Evolutionary conservation across 1,284 basidiomycete genomes (phyloP), one percentile per base, ranked within the genome.

Genomic region (Coniferiporia sulphurascens): DNA sequence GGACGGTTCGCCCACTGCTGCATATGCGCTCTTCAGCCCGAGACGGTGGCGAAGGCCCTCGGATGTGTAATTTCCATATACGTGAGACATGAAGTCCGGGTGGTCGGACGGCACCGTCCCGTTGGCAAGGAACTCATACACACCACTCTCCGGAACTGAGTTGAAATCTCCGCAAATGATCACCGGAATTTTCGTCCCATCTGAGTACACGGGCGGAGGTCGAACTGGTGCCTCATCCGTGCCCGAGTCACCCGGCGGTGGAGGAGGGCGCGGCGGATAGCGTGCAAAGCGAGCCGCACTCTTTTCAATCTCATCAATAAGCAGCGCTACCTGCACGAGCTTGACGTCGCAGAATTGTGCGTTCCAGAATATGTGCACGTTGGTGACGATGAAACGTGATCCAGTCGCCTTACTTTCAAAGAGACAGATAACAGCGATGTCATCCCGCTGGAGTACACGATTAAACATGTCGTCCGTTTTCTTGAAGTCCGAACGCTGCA

Each of bases 391-490:
- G 53, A 98, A 74, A 7, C 96, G 87, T 12, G 93, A 87, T 34
- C 95, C 95, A 0, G 93, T 91, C 54, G 84, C 80, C 63, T 83
- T 85, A 75, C 91, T 90, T 76, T 99, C 97, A 68, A 99, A 81
- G 48, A 94, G 80, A 64, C 88, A 88, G 52, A 96, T 80, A 63
- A 95, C 86, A 43, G 93, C 95, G 65, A 99, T 93, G 71, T 98
- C 89, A 74, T 98, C 97, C 72, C 95, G 94, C 64, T 91, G 91
- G 71, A 98, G 86, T 60, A 99, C 94, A 55, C 97, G 92, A 71
- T 98, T 98, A 82, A 98, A 99, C 94, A 99, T 96, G 76, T 98
- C 96, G 70, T 99, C 95, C 4, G 95, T 97, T 79, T 95, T 96
- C 76, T 96, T 95, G 77, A 98, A 96, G 71, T 99, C 96, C 48